phyloP scores from a whole-genome alignment of 2,329 filamentous ascomycete genomes.

The Cladosporium sp. region DNA sequence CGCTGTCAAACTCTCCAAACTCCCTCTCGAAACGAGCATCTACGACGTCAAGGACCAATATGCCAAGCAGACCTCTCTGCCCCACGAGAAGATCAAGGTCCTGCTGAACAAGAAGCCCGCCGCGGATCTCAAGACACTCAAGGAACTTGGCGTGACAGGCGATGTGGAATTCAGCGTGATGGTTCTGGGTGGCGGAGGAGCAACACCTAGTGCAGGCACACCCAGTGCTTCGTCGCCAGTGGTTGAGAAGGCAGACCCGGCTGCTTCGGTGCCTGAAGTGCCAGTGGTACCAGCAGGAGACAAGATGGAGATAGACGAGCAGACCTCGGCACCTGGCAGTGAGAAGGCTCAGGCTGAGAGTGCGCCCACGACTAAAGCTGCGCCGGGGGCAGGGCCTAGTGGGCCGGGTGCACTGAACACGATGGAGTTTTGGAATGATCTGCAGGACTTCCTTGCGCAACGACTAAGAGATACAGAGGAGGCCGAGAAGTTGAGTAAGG shows the following conservation, averaged over 20 bases:
- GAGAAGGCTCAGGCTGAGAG: slow-evolving; percentile 41
- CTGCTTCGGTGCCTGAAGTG: slow-evolving; percentile 24
- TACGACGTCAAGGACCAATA: slow-evolving; percentile 76
- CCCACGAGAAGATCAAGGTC: slow-evolving; percentile 79
- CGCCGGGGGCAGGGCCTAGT: slow-evolving; percentile 20
- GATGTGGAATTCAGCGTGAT: slow-evolving; percentile 79
- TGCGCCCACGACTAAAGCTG: slow-evolving; percentile 57
- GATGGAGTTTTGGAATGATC: slow-evolving; percentile 81
- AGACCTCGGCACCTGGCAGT: slow-evolving; percentile 31
- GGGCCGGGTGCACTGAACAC: slow-evolving; percentile 60
- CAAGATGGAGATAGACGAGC: slow-evolving; percentile 37
- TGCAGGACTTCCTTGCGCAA: slow-evolving; percentile 77
- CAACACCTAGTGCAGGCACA: slow-evolving; percentile 30
- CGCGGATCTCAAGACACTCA: slow-evolving; percentile 37
- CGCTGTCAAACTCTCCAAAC: slow-evolving; percentile 63
- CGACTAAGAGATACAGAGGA: slow-evolving; percentile 69
- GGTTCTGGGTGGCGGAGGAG: slow-evolving; percentile 66
- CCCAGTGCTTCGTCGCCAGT: slow-evolving; percentile 42
- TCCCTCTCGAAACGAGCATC: slow-evolving; percentile 69
- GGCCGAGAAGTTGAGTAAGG: slow-evolving; percentile 62
- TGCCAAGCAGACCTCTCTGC: slow-evolving; percentile 61
- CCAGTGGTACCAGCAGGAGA: slow-evolving; percentile 19
- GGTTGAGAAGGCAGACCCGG: slow-evolving; percentile 42
- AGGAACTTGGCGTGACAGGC: slow-evolving; percentile 47
- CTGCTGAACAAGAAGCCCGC: slow-evolving; percentile 86